phyloP scores from a whole-genome alignment of 306 rosid genomes.

The Sicyos baderoa region DNA sequence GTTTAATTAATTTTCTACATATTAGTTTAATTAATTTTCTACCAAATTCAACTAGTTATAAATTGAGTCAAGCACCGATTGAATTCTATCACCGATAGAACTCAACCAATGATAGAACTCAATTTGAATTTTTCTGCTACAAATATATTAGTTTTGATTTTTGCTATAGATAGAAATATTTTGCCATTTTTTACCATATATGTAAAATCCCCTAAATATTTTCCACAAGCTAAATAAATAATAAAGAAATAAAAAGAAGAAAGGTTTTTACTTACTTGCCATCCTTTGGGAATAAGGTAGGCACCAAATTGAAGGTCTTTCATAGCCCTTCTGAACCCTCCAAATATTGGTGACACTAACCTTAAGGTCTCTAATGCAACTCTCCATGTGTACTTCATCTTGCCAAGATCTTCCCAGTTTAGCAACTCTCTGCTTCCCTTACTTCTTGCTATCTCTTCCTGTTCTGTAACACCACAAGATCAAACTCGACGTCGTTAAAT shows the following conservation, averaged over 20 bases:
- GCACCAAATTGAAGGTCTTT: constrained; percentile 51
- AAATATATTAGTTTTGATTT: too few species aligned
- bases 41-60: too few species aligned
- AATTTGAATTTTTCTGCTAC: too few species aligned
- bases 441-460: constrained; percentile 50
- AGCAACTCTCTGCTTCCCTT: constrained; percentile 43
- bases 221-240: too few species aligned
- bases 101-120: too few species aligned
- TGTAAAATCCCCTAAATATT: too few species aligned
- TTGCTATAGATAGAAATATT: too few species aligned
- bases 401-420: constrained; percentile 65
- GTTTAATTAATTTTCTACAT: too few species aligned
- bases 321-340: constrained; percentile 45
- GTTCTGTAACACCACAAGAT: constrained; percentile 42
- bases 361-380: constrained; percentile 63
- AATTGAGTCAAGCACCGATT: too few species aligned
- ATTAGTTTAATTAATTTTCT: too few species aligned
- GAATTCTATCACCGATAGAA: too few species aligned
- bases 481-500: background rate
- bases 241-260: background rate
- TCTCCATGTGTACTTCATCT: constrained; percentile 82
- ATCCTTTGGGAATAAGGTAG: constrained; percentile 66
- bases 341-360: constrained; percentile 49
- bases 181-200: too few species aligned
- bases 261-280: constrained; percentile 52